Percentiles rank a stretch among this genome's conserved stretches.
Evolutionary conservation across 345 rosid species (phyloP).

Genomic region (Salix udensis): DNA sequence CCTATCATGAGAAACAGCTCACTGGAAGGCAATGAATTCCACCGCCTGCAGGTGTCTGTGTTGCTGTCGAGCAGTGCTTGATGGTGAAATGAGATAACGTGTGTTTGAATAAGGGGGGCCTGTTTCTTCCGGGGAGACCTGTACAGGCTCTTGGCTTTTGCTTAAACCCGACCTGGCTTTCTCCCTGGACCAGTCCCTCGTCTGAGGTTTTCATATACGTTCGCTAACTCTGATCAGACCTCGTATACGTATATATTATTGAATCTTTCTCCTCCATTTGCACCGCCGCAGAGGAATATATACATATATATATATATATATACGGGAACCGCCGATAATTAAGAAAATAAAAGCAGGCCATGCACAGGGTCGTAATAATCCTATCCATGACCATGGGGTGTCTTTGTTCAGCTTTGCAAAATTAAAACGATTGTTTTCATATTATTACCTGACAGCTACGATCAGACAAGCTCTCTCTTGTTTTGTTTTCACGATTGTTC

Average conservation of each 20-base stretch:
- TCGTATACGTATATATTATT: no score
- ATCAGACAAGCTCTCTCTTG: no score
- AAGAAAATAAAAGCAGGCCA: no score
- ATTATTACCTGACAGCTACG: no score
- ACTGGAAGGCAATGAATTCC: neutral
- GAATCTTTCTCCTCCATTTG: neutral
- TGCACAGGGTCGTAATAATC: no score
- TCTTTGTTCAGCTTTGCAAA: no score
- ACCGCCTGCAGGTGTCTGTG: conserved; percentile 5
- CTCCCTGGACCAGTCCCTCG: conserved; percentile 7
- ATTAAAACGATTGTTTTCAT: no score
- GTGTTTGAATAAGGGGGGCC: conserved; percentile 27
- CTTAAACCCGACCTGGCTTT: conserved; percentile 4
- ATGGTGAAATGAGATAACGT: conserved; percentile 11
- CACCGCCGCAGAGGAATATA: neutral
- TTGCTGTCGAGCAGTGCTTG: neutral
- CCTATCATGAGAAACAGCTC: conserved; percentile 3
- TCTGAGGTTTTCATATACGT: neutral
- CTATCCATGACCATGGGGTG: no score
- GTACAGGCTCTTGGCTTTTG: neutral
- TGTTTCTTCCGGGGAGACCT: conserved; percentile 42
- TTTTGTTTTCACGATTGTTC: no score
- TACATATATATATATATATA: no score
- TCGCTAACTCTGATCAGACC: neutral
- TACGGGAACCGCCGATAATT: no score